Percentiles rank a stretch among this genome's conserved stretches.
Evolutionary conservation across 2,329 filamentous ascomycete genomes (phyloP).

Genomic region (Apiospora pterosperma): DNA sequence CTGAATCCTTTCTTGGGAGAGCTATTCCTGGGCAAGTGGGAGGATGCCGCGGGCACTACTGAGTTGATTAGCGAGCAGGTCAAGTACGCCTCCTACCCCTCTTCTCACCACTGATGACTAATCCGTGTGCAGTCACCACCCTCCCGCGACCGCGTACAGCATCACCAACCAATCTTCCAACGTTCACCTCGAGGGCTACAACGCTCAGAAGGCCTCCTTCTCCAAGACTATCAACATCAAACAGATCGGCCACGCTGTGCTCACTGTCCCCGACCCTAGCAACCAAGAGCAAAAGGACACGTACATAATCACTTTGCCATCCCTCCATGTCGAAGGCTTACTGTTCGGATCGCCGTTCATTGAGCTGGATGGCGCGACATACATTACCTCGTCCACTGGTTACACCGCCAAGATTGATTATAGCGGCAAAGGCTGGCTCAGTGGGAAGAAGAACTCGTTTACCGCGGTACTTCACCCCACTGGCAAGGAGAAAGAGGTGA

Average conservation of each 20-base stretch:
- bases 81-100: slow-evolving; percentile 7
- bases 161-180: slow-evolving; percentile 39
- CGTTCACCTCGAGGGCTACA: slow-evolving; percentile 47
- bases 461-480: slow-evolving; percentile 38
- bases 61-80: slow-evolving; percentile 43
- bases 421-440: slow-evolving; percentile 40
- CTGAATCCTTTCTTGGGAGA: slow-evolving; percentile 47
- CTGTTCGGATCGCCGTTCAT: slow-evolving; percentile 45
- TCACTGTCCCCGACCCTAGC: slow-evolving; percentile 41
- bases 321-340: slow-evolving; percentile 45
- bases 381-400: slow-evolving; percentile 42
- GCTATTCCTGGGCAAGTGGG: slow-evolving; percentile 35
- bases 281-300: slow-evolving; percentile 39
- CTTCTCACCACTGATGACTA: slow-evolving; percentile 3
- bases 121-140: slow-evolving; percentile 39
- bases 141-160: slow-evolving; percentile 51
- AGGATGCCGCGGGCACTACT: slow-evolving; percentile 28
- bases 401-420: slow-evolving; percentile 45
- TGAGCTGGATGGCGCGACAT: slow-evolving; percentile 42
- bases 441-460: slow-evolving; percentile 45
- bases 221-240: slow-evolving; percentile 45
- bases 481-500: slow-evolving; percentile 30
- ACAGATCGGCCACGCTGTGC: slow-evolving; percentile 46
- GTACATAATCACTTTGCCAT: slow-evolving; percentile 45
- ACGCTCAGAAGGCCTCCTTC: slow-evolving; percentile 50